These are phyloP conservation scores for Psophocarpus tetragonolobus DNA, from an alignment of 306 rosid species.

Conservation along the genomic window DNA sequence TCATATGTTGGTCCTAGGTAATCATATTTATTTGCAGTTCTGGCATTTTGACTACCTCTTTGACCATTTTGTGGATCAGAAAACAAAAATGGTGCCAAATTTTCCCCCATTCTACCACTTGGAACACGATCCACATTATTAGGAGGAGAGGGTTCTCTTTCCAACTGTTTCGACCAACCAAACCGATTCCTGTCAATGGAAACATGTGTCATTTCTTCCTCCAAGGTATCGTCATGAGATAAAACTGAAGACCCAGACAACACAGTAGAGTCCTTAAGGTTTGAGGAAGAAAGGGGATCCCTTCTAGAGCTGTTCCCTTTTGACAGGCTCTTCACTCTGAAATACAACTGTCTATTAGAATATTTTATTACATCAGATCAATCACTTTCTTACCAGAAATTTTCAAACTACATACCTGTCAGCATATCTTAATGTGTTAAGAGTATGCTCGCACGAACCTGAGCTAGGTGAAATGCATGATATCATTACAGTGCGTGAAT, in stretches of 20 bases:
- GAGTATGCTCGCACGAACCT: constrained; percentile 88
- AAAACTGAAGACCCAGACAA: constrained; percentile 52
- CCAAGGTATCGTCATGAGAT: constrained; percentile 47
- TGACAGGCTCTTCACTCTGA: constrained; percentile 79
- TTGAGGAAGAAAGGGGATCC: constrained; percentile 62
- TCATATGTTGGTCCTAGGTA: constrained; percentile 51
- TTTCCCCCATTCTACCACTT: constrained; percentile 64
- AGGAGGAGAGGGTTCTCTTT: constrained; percentile 71
- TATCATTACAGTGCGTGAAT: constrained; percentile 88
- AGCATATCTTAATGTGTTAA: constrained; percentile 85
- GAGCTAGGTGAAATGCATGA: constrained; percentile 90
- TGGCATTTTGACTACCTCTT: constrained; percentile 52
- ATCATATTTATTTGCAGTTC: constrained; percentile 51
- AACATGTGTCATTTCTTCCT: constrained; percentile 50
- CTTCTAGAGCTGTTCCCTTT: constrained; percentile 64
- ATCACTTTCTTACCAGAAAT: background rate
- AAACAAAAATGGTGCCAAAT: constrained; percentile 47
- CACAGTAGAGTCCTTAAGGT: constrained; percentile 60
- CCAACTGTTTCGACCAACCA: constrained; percentile 77
- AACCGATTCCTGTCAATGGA: constrained; percentile 61
- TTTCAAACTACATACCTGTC: constrained; percentile 59
- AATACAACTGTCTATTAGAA: constrained; percentile 23
- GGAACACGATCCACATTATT: constrained; percentile 53
- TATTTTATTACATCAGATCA: constrained; percentile 15
- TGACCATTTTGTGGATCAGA: constrained; percentile 57